Conservation (phyloP, 495 filamentous ascomycete species). For the Penicillium parvum region DNA sequence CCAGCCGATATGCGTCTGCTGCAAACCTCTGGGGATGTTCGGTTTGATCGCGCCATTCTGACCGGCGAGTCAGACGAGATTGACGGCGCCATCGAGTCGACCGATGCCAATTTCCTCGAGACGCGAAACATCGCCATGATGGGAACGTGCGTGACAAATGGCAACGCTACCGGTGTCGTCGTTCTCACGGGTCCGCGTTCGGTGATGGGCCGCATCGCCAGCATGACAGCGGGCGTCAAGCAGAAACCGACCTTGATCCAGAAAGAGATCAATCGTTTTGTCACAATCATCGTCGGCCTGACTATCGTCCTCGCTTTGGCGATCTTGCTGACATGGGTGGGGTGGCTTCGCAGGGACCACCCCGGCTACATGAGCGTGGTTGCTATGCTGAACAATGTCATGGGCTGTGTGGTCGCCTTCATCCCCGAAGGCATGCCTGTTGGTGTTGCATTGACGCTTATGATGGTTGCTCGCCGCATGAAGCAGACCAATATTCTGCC, state of each 20-base stretch:
- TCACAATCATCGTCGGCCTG: constrained; percentile 56
- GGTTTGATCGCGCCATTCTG: constrained; percentile 68
- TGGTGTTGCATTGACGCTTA: constrained; percentile 56
- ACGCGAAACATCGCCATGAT: constrained; percentile 68
- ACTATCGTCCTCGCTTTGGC: constrained; percentile 50
- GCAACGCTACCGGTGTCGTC: constrained; percentile 59
- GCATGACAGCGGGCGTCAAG: constrained; percentile 61
- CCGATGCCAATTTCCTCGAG: constrained; percentile 69
- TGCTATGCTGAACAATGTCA: constrained; percentile 60
- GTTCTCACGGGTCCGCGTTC: constrained; percentile 56
- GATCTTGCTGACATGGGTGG: constrained; percentile 55
- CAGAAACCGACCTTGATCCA: constrained; percentile 61
- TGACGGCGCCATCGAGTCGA: constrained; percentile 53
- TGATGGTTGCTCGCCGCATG: constrained; percentile 62
- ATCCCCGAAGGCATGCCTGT: constrained; percentile 71
- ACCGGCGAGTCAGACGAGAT: constrained; percentile 66
- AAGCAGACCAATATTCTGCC: constrained; percentile 59
- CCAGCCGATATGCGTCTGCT: constrained; percentile 69
- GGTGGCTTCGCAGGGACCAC: constrained; percentile 57
- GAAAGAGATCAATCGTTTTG: constrained; percentile 63
- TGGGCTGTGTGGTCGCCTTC: constrained; percentile 67
- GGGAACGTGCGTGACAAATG: constrained; percentile 65
- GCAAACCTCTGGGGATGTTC: constrained; percentile 58
- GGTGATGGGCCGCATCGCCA: constrained; percentile 67
- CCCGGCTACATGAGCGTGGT: constrained; percentile 64